phyloP scores from a whole-genome alignment of 495 filamentous ascomycete genomes.

The Penicillium lagena region DNA sequence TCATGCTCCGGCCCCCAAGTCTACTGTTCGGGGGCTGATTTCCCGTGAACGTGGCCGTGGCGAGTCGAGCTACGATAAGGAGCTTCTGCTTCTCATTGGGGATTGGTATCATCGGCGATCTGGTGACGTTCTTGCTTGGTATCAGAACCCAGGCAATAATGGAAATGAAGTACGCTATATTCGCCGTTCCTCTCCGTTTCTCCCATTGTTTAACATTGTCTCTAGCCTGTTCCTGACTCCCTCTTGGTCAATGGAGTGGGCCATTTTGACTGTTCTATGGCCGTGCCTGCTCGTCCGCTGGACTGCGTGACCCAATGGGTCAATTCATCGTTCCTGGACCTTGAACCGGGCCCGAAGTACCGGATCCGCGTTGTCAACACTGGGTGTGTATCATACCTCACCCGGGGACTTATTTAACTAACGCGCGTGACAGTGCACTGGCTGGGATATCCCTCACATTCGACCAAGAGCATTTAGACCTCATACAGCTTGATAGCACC shows the following conservation, averaged over 20 bases:
- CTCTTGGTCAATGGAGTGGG: conserved; percentile 45
- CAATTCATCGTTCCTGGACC: conserved; percentile 15
- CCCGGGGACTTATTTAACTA: not conserved
- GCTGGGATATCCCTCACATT: conserved; percentile 35
- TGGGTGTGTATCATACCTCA: conserved; percentile 17
- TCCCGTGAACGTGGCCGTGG: not conserved
- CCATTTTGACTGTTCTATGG: conserved; percentile 41
- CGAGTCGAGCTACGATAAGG: conserved; percentile 29
- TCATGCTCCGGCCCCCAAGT: conserved; percentile 46
- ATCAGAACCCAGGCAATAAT: conserved; percentile 34
- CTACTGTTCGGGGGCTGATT: conserved; percentile 22
- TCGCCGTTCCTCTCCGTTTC: not conserved
- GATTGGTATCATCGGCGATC: conserved; percentile 48
- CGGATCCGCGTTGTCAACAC: conserved; percentile 34
- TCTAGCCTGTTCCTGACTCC: conserved; percentile 44
- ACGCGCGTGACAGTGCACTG: conserved; percentile 23
- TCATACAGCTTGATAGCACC: conserved; percentile 38
- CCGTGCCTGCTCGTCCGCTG: conserved; percentile 39
- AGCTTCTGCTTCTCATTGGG: conserved; percentile 40
- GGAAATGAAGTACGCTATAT: conserved; percentile 35
- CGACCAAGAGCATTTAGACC: conserved; percentile 17
- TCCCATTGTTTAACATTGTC: not conserved
- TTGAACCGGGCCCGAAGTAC: conserved; percentile 12
- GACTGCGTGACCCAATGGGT: conserved; percentile 26
- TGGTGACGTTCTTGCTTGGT: conserved; percentile 38